Conservation (phyloP, 2,329 filamentous ascomycete species). For the Phialocephala sp. region DNA sequence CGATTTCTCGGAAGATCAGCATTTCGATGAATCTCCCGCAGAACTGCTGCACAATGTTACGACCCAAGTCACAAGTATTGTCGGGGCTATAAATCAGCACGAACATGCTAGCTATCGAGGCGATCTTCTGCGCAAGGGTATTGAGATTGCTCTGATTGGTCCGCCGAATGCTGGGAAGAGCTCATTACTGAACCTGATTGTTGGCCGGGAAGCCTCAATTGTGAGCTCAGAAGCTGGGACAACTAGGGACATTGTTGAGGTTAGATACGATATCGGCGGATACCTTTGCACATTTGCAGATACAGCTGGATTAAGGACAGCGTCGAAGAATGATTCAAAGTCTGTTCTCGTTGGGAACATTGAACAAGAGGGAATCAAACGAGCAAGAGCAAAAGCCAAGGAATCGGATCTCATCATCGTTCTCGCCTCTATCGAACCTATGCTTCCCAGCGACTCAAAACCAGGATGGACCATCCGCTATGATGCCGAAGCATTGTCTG, state of each 20-base stretch:
- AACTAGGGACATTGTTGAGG: slow-evolving; percentile 91
- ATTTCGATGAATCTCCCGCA: slow-evolving; percentile 86
- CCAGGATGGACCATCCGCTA: slow-evolving; percentile 53
- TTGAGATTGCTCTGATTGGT: slow-evolving; percentile 84
- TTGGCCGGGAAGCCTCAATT: slow-evolving; percentile 92
- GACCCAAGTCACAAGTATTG: slow-evolving; percentile 64
- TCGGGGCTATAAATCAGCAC: slow-evolving; percentile 69
- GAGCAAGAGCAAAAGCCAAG: slow-evolving; percentile 79
- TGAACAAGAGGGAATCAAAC: slow-evolving; percentile 87
- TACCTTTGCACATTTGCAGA: slow-evolving; percentile 95
- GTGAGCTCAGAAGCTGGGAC: slow-evolving; percentile 93
- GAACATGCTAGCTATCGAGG: slow-evolving; percentile 79
- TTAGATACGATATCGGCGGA: slow-evolving; percentile 85
- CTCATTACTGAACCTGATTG: slow-evolving; percentile 86
- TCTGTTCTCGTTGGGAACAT: slow-evolving; percentile 72
- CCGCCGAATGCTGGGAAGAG: slow-evolving; percentile 96
- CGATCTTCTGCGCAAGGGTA: slow-evolving; percentile 83
- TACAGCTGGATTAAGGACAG: slow-evolving; percentile 82
- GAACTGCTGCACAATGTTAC: slow-evolving; percentile 75
- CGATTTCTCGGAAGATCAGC: slow-evolving; percentile 96
- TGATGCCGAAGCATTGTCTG: slow-evolving; percentile 55
- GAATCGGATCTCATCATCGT: slow-evolving; percentile 87
- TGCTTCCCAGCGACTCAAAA: neutral
- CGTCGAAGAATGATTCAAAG: slow-evolving; percentile 25
- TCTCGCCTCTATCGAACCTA: slow-evolving; percentile 74